Percentiles rank a stretch among this genome's conserved stretches.
Conservation (phyloP, 768 basidiomycete genomes). For the Leccinum longicurvipes region DNA sequence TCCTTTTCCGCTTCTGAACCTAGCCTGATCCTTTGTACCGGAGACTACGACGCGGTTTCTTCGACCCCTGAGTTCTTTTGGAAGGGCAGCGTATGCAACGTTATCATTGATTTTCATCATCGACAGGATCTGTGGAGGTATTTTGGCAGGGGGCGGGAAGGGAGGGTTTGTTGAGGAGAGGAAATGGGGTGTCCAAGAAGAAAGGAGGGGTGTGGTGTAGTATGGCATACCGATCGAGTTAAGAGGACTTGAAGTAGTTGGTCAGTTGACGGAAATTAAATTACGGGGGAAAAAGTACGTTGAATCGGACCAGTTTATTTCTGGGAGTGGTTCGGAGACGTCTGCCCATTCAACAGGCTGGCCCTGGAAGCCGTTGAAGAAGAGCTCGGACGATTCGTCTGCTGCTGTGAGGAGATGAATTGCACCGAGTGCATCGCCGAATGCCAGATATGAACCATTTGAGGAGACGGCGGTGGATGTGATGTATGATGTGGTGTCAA, state of each 20-base stretch:
- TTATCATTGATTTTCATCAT: conserved; percentile 87
- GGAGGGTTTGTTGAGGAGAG: conserved; percentile 41
- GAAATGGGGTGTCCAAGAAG: conserved; percentile 58
- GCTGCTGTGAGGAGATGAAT: conserved; percentile 81
- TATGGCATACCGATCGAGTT: conserved; percentile 87
- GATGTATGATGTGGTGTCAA: conserved; percentile 72
- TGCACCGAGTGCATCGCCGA: conserved; percentile 82
- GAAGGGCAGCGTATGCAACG: conserved; percentile 84
- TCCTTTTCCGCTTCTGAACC: conserved; percentile 83
- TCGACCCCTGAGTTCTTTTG: conserved; percentile 78
- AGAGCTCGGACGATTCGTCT: conserved; percentile 51
- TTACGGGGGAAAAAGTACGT: conserved; percentile 53
- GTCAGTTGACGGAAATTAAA: background rate
- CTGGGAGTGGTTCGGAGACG: conserved; percentile 58
- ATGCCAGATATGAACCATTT: conserved; percentile 87
- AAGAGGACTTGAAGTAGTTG: conserved; percentile 57
- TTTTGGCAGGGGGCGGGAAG: conserved; percentile 69
- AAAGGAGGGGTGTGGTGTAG: conserved; percentile 73
- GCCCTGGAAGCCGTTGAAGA: conserved; percentile 90
- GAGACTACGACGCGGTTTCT: conserved; percentile 66
- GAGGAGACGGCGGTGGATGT: conserved; percentile 80
- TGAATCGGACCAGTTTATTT: conserved; percentile 76
- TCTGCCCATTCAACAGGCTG: conserved; percentile 86
- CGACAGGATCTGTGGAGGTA: conserved; percentile 74
- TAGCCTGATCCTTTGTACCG: conserved; percentile 54